A percentile compares a stretch with the other conserved stretches of the same genome.
phyloP scores from a whole-genome alignment of 129 eudicot species.

The Flaveria trinervia region DNA sequence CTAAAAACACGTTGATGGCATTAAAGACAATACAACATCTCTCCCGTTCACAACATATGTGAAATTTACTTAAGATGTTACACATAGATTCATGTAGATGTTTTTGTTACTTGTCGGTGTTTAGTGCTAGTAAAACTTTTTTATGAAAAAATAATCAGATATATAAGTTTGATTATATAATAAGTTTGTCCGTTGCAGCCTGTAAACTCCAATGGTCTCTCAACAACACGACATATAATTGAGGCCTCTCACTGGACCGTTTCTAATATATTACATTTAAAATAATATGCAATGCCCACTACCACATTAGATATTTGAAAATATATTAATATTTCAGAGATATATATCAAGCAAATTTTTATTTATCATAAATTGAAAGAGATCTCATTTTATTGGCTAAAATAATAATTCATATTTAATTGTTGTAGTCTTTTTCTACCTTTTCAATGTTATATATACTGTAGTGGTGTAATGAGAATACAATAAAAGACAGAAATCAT shows the following conservation, averaged over 20 bases:
- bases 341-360: not conserved
- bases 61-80: no score
- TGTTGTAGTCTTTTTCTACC: not conserved
- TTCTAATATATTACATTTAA: not conserved
- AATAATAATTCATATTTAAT: not conserved
- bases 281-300: not conserved
- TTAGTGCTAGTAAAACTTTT: no score
- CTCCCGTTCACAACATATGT: no score
- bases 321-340: not conserved
- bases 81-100: no score
- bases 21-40: no score
- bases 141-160: no score
- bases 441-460: not conserved
- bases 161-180: not conserved
- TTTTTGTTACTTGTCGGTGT: no score
- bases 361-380: not conserved
- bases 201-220: constrained; percentile 30
- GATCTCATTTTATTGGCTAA: constrained; percentile 8
- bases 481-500: no score
- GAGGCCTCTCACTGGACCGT: constrained; percentile 3
- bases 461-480: no score
- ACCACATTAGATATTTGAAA: not conserved
- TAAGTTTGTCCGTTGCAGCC: constrained; percentile 16
- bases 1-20: no score
- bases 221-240: constrained; percentile 17